Conservation (phyloP, 768 basidiomycete species). For the Daedaleopsis sinensis region DNA sequence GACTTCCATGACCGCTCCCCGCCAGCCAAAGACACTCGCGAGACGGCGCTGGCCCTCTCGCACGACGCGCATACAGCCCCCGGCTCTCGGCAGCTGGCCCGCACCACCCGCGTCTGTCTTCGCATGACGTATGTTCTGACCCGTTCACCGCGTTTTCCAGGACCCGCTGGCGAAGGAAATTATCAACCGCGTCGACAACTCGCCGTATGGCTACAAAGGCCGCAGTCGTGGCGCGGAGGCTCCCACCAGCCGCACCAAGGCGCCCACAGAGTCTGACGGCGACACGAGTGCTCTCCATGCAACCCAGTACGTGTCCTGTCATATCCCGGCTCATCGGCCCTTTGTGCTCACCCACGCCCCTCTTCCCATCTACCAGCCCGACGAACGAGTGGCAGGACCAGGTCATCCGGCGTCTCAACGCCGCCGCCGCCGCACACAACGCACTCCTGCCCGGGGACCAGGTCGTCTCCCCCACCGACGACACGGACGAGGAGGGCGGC, state of each 20-base stretch:
- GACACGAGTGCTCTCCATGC: constrained; percentile 38
- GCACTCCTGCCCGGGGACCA: constrained; percentile 25
- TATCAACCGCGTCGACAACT: constrained; percentile 77
- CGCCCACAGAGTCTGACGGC: constrained; percentile 25
- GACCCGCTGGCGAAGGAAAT: constrained; percentile 83
- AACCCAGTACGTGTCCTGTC: constrained; percentile 57
- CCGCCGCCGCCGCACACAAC: constrained; percentile 29
- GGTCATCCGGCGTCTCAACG: constrained; percentile 42
- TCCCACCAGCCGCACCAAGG: constrained; percentile 26
- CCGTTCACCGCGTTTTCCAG: constrained; percentile 35
- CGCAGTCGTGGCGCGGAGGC: constrained; percentile 50
- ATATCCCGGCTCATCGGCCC: neutral
- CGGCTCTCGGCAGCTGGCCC: neutral
- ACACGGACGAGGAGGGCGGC: constrained; percentile 2
- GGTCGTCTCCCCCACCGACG: constrained; percentile 14
- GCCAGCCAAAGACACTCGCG: neutral
- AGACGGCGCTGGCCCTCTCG: no score
- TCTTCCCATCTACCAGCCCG: constrained; percentile 47
- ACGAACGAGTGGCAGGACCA: constrained; percentile 85
- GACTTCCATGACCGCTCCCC: neutral
- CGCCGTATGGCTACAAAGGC: constrained; percentile 77
- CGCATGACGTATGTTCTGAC: neutral
- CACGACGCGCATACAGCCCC: neutral
- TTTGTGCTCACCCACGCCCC: no score
- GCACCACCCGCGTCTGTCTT: neutral